These are phyloP conservation scores for Candida sp. DNA, from an alignment of 1,139 yeast genomes.

Conservation along the genomic window DNA sequence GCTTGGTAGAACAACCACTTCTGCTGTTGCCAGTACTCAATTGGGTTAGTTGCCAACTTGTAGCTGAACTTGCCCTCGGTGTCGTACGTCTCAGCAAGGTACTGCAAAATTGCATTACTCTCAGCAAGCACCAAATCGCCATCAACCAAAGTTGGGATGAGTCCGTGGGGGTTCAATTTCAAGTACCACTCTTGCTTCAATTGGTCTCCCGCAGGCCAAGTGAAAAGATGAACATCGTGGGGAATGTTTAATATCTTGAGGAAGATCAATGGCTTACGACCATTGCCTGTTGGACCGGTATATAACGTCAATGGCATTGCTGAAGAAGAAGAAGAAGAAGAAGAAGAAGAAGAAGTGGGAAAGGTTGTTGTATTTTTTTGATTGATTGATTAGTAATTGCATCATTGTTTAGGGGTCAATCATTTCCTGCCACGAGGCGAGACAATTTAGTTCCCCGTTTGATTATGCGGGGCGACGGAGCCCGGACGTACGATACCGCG, in stretches of 20 bases:
- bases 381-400: neutral
- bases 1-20: constrained; percentile 15
- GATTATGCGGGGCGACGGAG: too few relatives aligned
- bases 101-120: constrained; percentile 14
- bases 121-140: constrained; percentile 10
- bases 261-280: constrained; percentile 19
- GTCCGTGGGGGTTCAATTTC: constrained; percentile 16
- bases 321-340: neutral
- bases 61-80: constrained; percentile 10
- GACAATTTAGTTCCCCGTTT: too few relatives aligned
- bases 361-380: neutral
- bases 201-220: constrained; percentile 13
- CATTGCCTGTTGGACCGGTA: constrained; percentile 22
- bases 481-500: too few relatives aligned
- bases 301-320: constrained; percentile 14
- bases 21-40: constrained; percentile 12
- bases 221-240: constrained; percentile 13
- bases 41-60: constrained; percentile 1
- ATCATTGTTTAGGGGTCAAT: too few relatives aligned
- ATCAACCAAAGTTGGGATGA: constrained; percentile 16
- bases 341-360: neutral
- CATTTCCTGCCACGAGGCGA: too few relatives aligned
- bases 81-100: constrained; percentile 14
- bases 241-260: constrained; percentile 17
- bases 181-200: constrained; percentile 16